Percentiles rank a stretch among this genome's conserved stretches.
These are phyloP conservation scores for Endoconidiophora polonica DNA, from an alignment of 2,329 filamentous ascomycete species.

Conservation along the genomic window DNA sequence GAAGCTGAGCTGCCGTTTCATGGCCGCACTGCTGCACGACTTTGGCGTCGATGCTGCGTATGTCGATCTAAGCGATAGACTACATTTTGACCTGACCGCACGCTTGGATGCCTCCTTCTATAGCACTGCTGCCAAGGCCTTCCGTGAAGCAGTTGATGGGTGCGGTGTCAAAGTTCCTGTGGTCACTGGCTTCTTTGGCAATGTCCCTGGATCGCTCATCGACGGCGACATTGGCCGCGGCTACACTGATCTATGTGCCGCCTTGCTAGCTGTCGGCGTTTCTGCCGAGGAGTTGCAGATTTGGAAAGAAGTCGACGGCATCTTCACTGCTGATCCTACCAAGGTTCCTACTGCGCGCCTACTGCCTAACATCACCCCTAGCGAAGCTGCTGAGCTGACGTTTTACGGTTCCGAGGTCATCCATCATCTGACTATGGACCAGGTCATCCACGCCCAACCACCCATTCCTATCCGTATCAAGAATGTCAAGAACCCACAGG, in stretches of 20 bases:
- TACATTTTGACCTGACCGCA: slow-evolving; percentile 47
- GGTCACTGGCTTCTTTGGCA: slow-evolving; percentile 87
- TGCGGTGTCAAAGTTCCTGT: slow-evolving; percentile 58
- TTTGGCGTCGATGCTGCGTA: slow-evolving; percentile 73
- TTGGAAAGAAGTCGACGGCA: slow-evolving; percentile 98
- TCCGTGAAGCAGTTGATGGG: slow-evolving; percentile 46
- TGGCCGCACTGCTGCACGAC: slow-evolving; percentile 71
- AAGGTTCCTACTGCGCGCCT: slow-evolving; percentile 89
- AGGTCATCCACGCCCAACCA: slow-evolving; percentile 64
- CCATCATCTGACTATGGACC: slow-evolving; percentile 97
- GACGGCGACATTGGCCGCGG: slow-evolving; percentile 80
- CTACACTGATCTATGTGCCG: slow-evolving; percentile 92
- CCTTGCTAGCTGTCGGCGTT: slow-evolving; percentile 78
- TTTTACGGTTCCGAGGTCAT: slow-evolving; percentile 94
- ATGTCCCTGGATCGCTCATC: slow-evolving; percentile 77
- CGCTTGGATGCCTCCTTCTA: slow-evolving; percentile 55
- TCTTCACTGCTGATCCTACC: slow-evolving; percentile 69
- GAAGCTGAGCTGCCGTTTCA: slow-evolving; percentile 84
- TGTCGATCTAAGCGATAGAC: slow-evolving; percentile 70
- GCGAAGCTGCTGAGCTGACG: slow-evolving; percentile 88
- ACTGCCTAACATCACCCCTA: slow-evolving; percentile 76
- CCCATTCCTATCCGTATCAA: slow-evolving; percentile 79
- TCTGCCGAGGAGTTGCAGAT: slow-evolving; percentile 80
- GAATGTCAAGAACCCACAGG: slow-evolving; percentile 75
- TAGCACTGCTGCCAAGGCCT: slow-evolving; percentile 40